Conservation (phyloP, 805 yeast species). For the Candida tammaniensis region DNA sequence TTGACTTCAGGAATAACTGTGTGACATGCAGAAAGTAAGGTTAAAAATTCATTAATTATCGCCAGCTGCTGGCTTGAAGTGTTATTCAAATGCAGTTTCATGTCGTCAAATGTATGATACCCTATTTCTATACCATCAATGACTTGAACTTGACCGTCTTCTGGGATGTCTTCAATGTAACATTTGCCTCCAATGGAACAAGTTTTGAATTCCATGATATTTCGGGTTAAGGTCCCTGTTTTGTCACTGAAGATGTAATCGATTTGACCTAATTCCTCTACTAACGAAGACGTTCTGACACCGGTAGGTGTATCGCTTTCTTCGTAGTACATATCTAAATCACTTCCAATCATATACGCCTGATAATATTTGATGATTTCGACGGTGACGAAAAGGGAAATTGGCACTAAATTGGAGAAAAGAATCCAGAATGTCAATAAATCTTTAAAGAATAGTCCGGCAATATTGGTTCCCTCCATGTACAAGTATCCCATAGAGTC, state of each 20-base stretch:
- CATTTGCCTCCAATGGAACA: slow-evolving; percentile 92
- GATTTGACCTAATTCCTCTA: slow-evolving; percentile 96
- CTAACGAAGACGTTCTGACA: slow-evolving; percentile 91
- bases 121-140: slow-evolving; percentile 82
- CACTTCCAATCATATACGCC: slow-evolving; percentile 90
- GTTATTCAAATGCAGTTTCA: slow-evolving; percentile 41
- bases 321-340: slow-evolving; percentile 87
- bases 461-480: slow-evolving; percentile 65
- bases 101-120: slow-evolving; percentile 63
- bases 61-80: slow-evolving; percentile 45
- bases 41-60: slow-evolving; percentile 70
- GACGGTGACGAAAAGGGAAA: slow-evolving; percentile 92
- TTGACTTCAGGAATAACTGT: slow-evolving; percentile 92
- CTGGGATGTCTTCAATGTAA: slow-evolving; percentile 86
- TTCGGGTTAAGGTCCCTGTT: slow-evolving; percentile 94
- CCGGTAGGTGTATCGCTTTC: slow-evolving; percentile 91
- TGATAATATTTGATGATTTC: slow-evolving; percentile 95
- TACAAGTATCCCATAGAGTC: slow-evolving; percentile 60
- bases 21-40: slow-evolving; percentile 87
- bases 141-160: slow-evolving; percentile 71
- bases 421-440: slow-evolving; percentile 93
- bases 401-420: slow-evolving; percentile 96
- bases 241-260: slow-evolving; percentile 95
- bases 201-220: slow-evolving; percentile 93
- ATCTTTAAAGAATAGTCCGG: slow-evolving; percentile 76